These are phyloP conservation scores for Pythium aquatile DNA, from an alignment of 352 stramenopile genomes.

Conservation along the genomic window DNA sequence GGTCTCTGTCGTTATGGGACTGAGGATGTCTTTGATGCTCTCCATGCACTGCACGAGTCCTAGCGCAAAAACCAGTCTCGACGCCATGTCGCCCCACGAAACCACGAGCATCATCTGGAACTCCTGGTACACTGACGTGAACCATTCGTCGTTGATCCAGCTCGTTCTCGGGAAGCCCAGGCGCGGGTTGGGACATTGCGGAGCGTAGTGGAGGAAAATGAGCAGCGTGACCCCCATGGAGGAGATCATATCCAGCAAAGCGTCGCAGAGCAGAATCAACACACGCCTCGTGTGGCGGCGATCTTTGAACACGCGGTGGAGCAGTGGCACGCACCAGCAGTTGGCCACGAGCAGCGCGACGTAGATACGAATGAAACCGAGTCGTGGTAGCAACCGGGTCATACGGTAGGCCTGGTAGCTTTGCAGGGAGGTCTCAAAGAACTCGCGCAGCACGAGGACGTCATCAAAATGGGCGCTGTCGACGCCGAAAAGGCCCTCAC, in stretches of 20 bases:
- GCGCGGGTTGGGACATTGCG: neutral
- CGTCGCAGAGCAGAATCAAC: constrained; percentile 3
- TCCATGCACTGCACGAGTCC: constrained; percentile 10
- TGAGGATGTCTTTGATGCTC: constrained; percentile 9
- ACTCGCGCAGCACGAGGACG: neutral
- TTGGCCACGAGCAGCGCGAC: constrained; percentile 10
- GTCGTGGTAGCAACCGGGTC: neutral
- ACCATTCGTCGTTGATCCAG: constrained; percentile 10
- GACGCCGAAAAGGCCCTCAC: constrained; percentile 1
- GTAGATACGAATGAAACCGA: constrained; percentile 22
- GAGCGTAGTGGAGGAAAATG: constrained; percentile 2
- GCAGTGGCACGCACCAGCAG: constrained; percentile 8
- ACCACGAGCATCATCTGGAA: constrained; percentile 17
- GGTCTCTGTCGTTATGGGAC: too few relatives aligned
- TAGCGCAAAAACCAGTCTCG: neutral
- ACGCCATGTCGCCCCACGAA: constrained; percentile 11
- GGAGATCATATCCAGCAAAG: constrained; percentile 9
- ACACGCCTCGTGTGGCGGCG: neutral
- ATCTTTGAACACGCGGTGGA: neutral
- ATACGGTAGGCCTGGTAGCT: constrained; percentile 9
- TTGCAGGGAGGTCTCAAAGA: constrained; percentile 7
- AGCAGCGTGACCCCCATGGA: constrained; percentile 11
- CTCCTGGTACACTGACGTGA: constrained; percentile 6
- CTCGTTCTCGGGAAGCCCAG: constrained; percentile 1
- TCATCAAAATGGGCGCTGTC: constrained; percentile 6